Evolutionary conservation across 2,329 filamentous ascomycete genomes (phyloP).

Genomic region (Xylaria sp.): DNA sequence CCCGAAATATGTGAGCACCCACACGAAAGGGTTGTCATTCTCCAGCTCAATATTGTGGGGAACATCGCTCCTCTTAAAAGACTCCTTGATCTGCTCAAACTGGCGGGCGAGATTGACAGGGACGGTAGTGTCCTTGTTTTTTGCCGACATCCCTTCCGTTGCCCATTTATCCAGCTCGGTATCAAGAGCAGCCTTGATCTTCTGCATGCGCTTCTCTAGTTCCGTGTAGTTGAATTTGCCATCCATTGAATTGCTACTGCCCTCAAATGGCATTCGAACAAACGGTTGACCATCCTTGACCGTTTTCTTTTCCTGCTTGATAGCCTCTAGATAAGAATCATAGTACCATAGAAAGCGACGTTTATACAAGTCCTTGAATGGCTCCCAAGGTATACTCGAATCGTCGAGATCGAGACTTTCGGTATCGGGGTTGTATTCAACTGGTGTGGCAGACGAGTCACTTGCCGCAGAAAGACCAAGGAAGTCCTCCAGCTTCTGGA

Average conservation of each 20-base stretch:
- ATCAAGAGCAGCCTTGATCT: constrained; percentile 76
- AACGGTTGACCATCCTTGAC: constrained; percentile 74
- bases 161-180: constrained; percentile 79
- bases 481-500: constrained; percentile 84
- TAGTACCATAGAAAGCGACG: constrained; percentile 96
- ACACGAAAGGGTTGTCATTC: constrained; percentile 87
- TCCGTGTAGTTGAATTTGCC: constrained; percentile 85
- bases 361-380: constrained; percentile 91
- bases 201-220: constrained; percentile 74
- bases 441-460: constrained; percentile 50
- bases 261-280: constrained; percentile 88
- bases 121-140: constrained; percentile 75
- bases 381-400: constrained; percentile 73
- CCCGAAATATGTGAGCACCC: constrained; percentile 90
- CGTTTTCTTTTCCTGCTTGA: constrained; percentile 72
- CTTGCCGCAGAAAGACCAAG: constrained; percentile 71
- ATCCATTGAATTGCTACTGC: constrained; percentile 79
- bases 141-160: constrained; percentile 70
- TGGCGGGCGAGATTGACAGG: constrained; percentile 86
- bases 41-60: constrained; percentile 81
- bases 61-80: constrained; percentile 76
- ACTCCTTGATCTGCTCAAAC: constrained; percentile 82
- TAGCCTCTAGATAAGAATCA: constrained; percentile 80
- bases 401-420: constrained; percentile 61
- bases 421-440: constrained; percentile 46